A percentile compares a stretch with the other conserved stretches of the same genome.
Conservation (phyloP, 108 stramenopile species). For the Mediolabrus comicus region DNA sequence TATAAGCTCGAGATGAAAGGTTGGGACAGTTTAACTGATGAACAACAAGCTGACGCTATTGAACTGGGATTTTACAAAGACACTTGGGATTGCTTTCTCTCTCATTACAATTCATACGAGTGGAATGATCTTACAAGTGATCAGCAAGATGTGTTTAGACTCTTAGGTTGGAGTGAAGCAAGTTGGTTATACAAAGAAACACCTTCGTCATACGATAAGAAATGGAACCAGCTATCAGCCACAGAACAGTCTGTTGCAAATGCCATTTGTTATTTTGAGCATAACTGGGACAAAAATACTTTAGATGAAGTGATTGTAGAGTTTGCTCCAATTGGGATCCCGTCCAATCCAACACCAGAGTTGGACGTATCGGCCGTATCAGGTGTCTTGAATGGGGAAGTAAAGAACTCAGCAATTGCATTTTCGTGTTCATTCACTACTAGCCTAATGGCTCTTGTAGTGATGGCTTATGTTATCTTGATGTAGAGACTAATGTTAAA, state of each 20-base stretch:
- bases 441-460: neutral
- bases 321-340: neutral
- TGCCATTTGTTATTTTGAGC: neutral
- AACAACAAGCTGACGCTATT: conserved; percentile 24
- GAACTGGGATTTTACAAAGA: conserved; percentile 37
- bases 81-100: conserved; percentile 58
- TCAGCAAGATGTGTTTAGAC: neutral
- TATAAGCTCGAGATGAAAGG: conserved; percentile 24
- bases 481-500: neutral
- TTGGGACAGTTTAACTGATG: conserved; percentile 22
- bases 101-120: neutral
- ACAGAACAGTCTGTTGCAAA: neutral
- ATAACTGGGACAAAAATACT: neutral
- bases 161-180: neutral
- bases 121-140: neutral
- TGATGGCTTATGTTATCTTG: neutral
- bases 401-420: neutral
- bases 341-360: neutral
- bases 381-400: neutral
- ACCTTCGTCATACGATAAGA: neutral
- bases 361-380: neutral
- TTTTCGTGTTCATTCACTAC: neutral
- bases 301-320: neutral
- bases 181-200: neutral
- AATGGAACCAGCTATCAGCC: neutral